A percentile compares a stretch with the other conserved stretches of the same genome.
Conservation (phyloP, 805 yeast genomes). For the Pichia insulana region DNA sequence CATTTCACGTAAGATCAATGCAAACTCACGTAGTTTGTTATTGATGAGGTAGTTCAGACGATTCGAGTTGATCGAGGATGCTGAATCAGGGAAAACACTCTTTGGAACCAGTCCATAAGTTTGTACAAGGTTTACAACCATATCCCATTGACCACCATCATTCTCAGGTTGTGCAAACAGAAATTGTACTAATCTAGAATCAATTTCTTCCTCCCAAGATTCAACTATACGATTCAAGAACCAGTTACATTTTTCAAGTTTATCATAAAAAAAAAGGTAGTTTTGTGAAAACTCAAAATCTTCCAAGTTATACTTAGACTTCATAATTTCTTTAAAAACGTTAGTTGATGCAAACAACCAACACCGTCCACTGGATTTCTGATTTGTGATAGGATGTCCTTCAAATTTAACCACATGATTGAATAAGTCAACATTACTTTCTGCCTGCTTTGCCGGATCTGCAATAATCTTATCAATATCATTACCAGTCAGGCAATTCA, state of each 20-base stretch:
- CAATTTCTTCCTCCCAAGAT: constrained; percentile 57
- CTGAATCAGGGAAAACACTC: constrained; percentile 63
- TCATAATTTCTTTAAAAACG: constrained; percentile 58
- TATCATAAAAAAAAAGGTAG: constrained; percentile 76
- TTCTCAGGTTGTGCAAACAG: constrained; percentile 56
- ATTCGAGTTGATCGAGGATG: constrained; percentile 45
- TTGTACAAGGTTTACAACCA: constrained; percentile 68
- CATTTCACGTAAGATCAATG: constrained; percentile 52
- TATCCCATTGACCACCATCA: constrained; percentile 89
- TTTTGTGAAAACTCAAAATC: constrained; percentile 73
- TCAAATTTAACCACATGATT: constrained; percentile 37
- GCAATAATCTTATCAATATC: constrained; percentile 36
- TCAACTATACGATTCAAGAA: constrained; percentile 70
- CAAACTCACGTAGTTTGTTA: constrained; percentile 71
- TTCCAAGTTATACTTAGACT: constrained; percentile 53
- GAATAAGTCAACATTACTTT: constrained; percentile 32
- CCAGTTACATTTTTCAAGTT: constrained; percentile 76
- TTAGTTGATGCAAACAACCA: constrained; percentile 87
- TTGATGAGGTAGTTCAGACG: constrained; percentile 56
- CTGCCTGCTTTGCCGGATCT: constrained; percentile 24
- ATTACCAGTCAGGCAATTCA: constrained; percentile 44
- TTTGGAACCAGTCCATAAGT: constrained; percentile 79
- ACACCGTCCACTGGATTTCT: constrained; percentile 73
- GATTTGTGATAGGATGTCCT: constrained; percentile 66
- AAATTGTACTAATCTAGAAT: constrained; percentile 62